Evolutionary conservation across 176 grass and related monocot species (phyloP).

Genomic region (Leersia perrieri): DNA sequence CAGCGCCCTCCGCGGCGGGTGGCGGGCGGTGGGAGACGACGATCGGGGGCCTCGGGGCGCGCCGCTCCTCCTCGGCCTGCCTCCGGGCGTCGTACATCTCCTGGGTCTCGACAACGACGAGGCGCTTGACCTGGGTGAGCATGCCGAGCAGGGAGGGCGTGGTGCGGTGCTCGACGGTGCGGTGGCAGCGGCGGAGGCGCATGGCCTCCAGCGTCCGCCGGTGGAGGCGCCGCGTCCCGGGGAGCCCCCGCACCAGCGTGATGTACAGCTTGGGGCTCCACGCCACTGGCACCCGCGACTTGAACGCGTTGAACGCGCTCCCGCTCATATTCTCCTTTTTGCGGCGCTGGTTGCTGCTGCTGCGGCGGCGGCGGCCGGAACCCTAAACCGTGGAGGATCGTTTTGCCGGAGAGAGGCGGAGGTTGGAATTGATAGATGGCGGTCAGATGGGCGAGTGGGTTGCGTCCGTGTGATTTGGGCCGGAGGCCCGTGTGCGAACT

Average conservation of each 20-base stretch:
- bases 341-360: background rate
- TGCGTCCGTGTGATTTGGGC: too few species aligned
- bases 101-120: conserved; percentile 85
- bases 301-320: conserved; percentile 87
- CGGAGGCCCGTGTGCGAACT: too few species aligned
- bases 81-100: conserved; percentile 79
- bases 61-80: conserved; percentile 66
- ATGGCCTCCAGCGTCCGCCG: conserved; percentile 96
- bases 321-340: conserved; percentile 51
- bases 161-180: conserved; percentile 83
- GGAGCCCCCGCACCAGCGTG: conserved; percentile 86
- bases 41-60: conserved; percentile 70
- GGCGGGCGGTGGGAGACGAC: conserved; percentile 49
- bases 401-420: background rate
- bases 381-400: background rate
- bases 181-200: conserved; percentile 91
- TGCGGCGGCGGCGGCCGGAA: conserved; percentile 39
- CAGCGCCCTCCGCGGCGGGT: background rate
- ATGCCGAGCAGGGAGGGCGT: conserved; percentile 92
- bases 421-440: too few species aligned
- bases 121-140: conserved; percentile 92
- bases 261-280: conserved; percentile 84
- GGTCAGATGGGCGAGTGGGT: too few species aligned
- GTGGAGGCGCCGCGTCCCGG: conserved; percentile 79
- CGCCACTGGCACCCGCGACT: conserved; percentile 55